These are phyloP conservation scores for Aspergillus asperescens DNA, from an alignment of 495 filamentous ascomycete species.

Conservation along the genomic window DNA sequence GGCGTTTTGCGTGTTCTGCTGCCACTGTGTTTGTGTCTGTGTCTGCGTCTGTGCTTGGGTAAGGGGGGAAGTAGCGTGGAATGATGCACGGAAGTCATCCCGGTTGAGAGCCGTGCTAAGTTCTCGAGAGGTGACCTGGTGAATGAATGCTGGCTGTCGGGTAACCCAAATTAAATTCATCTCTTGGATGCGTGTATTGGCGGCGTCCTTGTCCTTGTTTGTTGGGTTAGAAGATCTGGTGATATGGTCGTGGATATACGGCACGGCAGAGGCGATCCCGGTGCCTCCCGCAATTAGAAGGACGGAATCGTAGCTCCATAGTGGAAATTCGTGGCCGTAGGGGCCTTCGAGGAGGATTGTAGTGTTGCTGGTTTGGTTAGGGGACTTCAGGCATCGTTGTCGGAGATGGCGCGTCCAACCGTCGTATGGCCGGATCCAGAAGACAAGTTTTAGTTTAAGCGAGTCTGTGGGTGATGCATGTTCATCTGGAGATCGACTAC, in stretches of 20 bases:
- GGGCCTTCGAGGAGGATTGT: conserved; percentile 53
- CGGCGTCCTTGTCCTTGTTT: conserved; percentile 5
- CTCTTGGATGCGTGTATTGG: conserved; percentile 21
- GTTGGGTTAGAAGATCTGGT: conserved; percentile 14
- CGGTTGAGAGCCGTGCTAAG: conserved; percentile 24
- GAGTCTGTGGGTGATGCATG: not conserved
- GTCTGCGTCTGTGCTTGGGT: too few relatives aligned
- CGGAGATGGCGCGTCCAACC: conserved; percentile 46
- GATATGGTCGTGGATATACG: conserved; percentile 46
- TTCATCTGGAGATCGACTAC: not conserved
- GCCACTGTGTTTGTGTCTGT: not conserved
- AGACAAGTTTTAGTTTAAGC: conserved; percentile 25
- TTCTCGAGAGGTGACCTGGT: conserved; percentile 28
- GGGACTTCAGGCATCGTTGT: conserved; percentile 29
- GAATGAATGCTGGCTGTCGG: conserved; percentile 33
- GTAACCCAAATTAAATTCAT: conserved; percentile 41
- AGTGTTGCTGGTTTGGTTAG: conserved; percentile 12
- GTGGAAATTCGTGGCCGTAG: conserved; percentile 47
- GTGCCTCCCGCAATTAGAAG: conserved; percentile 57
- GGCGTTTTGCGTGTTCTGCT: not conserved
- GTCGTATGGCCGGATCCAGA: conserved; percentile 46
- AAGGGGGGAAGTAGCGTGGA: conserved; percentile 27
- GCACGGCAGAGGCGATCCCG: conserved; percentile 51
- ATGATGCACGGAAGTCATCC: conserved; percentile 33
- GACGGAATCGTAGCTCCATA: conserved; percentile 47